These are phyloP conservation scores for Cronartium ribicola DNA, from an alignment of 1,284 basidiomycete genomes.

Conservation along the genomic window DNA sequence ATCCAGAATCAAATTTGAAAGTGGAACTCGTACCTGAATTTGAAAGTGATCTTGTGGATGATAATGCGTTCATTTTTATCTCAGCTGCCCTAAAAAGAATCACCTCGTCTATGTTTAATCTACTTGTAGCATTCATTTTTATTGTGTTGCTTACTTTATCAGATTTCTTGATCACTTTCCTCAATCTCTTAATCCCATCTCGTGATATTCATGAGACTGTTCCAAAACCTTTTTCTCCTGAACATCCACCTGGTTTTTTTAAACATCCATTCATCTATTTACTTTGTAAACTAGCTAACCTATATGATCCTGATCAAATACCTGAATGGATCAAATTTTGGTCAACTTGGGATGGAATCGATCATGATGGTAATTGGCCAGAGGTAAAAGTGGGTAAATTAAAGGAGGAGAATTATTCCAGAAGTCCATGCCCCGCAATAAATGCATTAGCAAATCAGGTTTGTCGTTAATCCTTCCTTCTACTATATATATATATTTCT, in stretches of 20 bases:
- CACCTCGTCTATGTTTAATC: background rate
- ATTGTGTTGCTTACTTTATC: background rate
- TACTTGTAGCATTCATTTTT: background rate
- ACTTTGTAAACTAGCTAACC: constrained; percentile 25
- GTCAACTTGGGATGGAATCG: constrained; percentile 42
- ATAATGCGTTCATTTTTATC: background rate
- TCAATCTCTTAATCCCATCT: background rate
- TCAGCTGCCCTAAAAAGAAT: background rate
- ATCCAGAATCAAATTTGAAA: too few relatives aligned
- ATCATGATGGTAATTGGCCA: constrained; percentile 34
- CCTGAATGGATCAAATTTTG: constrained; percentile 38
- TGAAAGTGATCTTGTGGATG: too few relatives aligned
- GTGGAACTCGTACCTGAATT: too few relatives aligned
- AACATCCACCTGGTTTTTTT: constrained; percentile 37
- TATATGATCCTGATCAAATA: background rate
- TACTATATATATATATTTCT: background rate
- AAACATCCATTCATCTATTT: constrained; percentile 33
- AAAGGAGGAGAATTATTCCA: constrained; percentile 11
- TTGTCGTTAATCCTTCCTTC: background rate
- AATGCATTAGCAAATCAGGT: constrained; percentile 38
- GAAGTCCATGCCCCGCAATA: constrained; percentile 42
- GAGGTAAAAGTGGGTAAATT: constrained; percentile 1
- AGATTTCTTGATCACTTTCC: background rate
- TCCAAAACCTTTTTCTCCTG: constrained; percentile 41
- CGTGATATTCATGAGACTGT: background rate